Base-by-base conservation (phyloP, 2,329 filamentous ascomycete species). In the Leptographium lundbergii region DNA sequence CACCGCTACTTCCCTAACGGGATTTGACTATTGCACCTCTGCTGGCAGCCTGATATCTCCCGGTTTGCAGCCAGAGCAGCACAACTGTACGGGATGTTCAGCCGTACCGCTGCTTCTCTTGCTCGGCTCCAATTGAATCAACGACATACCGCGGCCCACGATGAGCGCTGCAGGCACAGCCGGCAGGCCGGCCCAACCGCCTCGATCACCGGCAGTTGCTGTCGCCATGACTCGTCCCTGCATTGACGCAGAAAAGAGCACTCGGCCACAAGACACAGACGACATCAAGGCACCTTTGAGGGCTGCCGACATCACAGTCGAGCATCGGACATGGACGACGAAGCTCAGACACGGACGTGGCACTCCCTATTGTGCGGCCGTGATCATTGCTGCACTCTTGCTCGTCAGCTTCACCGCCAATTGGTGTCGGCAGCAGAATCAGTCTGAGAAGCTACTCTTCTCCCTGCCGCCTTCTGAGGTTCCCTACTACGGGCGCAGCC, bases 401-500 rank as follows among this genome's bases (percentile, higher is more conserved):
- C 19, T 55, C 4, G 29, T 39, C 7, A 22, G 53, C 53, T 22
- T 39, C 13, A 45, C 34, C 53, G 53, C 32, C 22, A 39, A 34
- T 27, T 34, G 29, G 53, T 29, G 34, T 4, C 53, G 42, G 19
- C 34, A 22, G 24, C 48, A 2, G n/a, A 11, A 22, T 24, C 22
- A 4, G 22, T 9, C 39, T 19, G 27, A 7, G 27, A 29, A 29
- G 27, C 27, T 4, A 29, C 27, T n/a, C 10, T n/a, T 25, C 2
- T 47, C 22, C n/a, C 7, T 13, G 14, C 57, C 60, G 3, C 63
- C 63, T 7, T 64, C 63, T 2, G 63, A 71, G 50, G 54, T 70
- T 19, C 68, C 69, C 2, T 70, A 67, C 59, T 71, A 71, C 50
- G 69, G 69, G 29, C 68, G 64, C 56, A 71, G 69, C 34, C 70